These are phyloP conservation scores for Bonia amplexicaulis DNA, from an alignment of 176 grass and related monocot genomes.

Conservation along the genomic window DNA sequence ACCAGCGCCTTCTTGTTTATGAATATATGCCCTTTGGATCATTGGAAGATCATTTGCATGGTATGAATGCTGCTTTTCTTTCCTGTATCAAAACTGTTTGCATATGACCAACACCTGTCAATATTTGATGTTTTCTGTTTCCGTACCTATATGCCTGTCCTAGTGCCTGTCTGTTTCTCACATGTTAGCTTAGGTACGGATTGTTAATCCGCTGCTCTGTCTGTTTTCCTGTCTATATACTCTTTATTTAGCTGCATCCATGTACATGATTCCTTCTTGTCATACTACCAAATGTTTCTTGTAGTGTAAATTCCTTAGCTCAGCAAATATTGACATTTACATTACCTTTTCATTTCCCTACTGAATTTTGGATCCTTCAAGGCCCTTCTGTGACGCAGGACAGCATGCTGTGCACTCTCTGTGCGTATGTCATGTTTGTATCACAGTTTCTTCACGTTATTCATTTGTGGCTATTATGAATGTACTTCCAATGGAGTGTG, in stretches of 20 bases:
- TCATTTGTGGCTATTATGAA: background rate
- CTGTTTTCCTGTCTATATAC: constrained; percentile 10
- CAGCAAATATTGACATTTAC: background rate
- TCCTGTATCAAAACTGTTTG: constrained; percentile 9
- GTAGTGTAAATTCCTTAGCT: background rate
- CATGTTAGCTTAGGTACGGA: constrained; percentile 22
- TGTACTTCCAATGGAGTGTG: background rate
- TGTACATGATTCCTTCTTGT: background rate
- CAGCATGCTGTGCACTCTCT: background rate
- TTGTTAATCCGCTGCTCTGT: background rate
- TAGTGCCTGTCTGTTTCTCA: constrained; percentile 8
- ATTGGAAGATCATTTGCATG: constrained; percentile 88
- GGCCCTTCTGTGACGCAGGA: background rate
- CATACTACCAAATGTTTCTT: background rate
- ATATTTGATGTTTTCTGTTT: constrained; percentile 12
- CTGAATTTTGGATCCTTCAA: background rate
- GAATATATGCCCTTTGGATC: constrained; percentile 92
- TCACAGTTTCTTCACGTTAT: background rate
- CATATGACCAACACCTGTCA: constrained; percentile 17
- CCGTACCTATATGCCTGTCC: background rate
- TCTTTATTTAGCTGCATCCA: background rate
- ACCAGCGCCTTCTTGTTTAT: constrained; percentile 89
- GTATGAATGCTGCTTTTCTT: constrained; percentile 38
- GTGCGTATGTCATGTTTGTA: background rate
- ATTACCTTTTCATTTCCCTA: background rate